These are phyloP conservation scores for Apiotrichum mycotoxinovorans DNA, from an alignment of 1,284 basidiomycete species.

Conservation along the genomic window DNA sequence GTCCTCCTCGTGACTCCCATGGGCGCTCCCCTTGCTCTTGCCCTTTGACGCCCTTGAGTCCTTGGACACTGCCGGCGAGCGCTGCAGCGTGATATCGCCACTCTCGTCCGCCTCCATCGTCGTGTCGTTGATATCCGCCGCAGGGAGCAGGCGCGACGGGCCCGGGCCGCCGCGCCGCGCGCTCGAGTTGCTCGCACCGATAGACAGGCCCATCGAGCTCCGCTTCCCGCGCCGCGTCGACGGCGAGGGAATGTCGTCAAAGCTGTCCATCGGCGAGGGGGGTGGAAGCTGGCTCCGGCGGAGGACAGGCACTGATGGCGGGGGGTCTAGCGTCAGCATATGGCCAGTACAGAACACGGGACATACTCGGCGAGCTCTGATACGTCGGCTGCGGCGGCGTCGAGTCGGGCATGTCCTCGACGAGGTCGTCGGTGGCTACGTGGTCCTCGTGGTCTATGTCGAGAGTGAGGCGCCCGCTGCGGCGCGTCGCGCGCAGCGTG, in stretches of 20 bases:
- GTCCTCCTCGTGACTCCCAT: neutral
- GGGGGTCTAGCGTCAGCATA: constrained; percentile 24
- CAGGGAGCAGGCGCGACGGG: no score
- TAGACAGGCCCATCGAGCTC: constrained; percentile 12
- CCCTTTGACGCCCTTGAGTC: no score
- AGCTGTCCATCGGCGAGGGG: constrained; percentile 20
- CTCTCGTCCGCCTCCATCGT: no score
- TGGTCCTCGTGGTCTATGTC: constrained; percentile 54
- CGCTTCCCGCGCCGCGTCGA: constrained; percentile 25
- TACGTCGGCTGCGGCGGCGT: constrained; percentile 11
- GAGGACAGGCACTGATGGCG: constrained; percentile 24
- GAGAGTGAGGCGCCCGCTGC: constrained; percentile 34
- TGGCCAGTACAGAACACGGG: neutral
- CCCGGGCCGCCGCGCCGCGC: no score
- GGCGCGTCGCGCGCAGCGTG: neutral
- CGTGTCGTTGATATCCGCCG: no score
- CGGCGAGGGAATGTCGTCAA: constrained; percentile 29
- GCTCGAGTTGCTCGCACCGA: no score
- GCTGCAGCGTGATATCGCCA: no score
- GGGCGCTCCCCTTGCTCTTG: no score
- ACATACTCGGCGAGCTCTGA: constrained; percentile 20
- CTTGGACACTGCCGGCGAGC: no score
- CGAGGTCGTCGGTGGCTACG: constrained; percentile 58
- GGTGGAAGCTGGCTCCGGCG: constrained; percentile 18
- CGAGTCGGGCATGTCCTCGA: constrained; percentile 29